Base-by-base conservation (phyloP, 306 rosid species). In the Herpetospermum pedunculosum region DNA sequence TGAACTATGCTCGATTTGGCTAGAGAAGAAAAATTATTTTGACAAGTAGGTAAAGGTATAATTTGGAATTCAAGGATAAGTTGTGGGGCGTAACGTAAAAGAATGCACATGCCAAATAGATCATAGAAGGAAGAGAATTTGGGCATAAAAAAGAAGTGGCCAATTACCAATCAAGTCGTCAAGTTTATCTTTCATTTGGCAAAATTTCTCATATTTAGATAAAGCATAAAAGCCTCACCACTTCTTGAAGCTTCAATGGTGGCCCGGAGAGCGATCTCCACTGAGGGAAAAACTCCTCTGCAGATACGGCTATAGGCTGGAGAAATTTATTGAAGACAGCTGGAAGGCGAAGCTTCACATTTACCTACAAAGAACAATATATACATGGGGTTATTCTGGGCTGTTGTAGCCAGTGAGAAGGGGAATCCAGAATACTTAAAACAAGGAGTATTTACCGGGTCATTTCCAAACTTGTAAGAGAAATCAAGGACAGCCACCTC, bases 201-300 rank as follows among this genome's bases (percentile, higher is more conserved):
- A n/a, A n/a, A n/a, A n/a, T n/a, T n/a, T n/a, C n/a, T n/a, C n/a
- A n/a, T n/a, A n/a, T n/a, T n/a, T n/a, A n/a, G n/a, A n/a, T n/a
- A n/a, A n/a, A n/a, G n/a, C n/a, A n/a, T 35, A 76, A 67, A 73
- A 83, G 41, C 6, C 84, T 77, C 75, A 95, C 99, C 92, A 95
- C 99, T 91, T 95, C 99, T 85, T 95, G 99, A 81, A 95, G 99
- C 92, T 95, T 95, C 87, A 95, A 85, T 50, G 99, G 99, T 67
- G 99, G 96, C 71, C 99, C 99, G 26, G 96, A 81, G 70, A 95
- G 90, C 64, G 92, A 87, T 84, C 96, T 88, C 99, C 99, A 95
- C 77, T 89, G 99, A 73, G 91, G 92, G 82, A 95, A 95, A 77
- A 95, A 95, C 81, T 95, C 99, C 77, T 91, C 99, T 10, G 92